A percentile compares a stretch with the other conserved stretches of the same genome.
phyloP scores from a whole-genome alignment of 352 stramenopile species.

The Phytophthora tubulina region DNA sequence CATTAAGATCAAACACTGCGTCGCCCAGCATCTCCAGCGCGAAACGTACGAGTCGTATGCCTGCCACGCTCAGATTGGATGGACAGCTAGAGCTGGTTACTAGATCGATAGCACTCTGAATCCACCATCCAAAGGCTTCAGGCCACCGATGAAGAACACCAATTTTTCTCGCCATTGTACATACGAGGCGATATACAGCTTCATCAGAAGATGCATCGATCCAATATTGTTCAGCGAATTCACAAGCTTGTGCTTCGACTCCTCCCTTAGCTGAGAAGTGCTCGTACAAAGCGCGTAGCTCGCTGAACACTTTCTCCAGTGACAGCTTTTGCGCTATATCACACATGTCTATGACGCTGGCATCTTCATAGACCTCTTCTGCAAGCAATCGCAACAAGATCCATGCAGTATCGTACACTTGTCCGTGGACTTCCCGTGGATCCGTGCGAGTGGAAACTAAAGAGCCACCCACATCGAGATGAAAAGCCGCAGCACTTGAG shows the following conservation, averaged over 20 bases:
- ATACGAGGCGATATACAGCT: slow-evolving; percentile 38
- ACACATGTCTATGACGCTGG: not conserved
- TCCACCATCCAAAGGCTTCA: slow-evolving; percentile 38
- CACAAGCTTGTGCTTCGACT: slow-evolving; percentile 3
- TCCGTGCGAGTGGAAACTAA: not conserved
- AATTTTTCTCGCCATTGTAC: slow-evolving; percentile 26
- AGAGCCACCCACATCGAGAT: not conserved
- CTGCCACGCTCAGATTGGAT: slow-evolving; percentile 26
- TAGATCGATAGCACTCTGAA: slow-evolving; percentile 35
- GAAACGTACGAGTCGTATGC: slow-evolving; percentile 31
- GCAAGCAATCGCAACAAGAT: slow-evolving; percentile 38
- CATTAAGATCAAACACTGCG: slow-evolving; percentile 36
- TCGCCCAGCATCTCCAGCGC: slow-evolving; percentile 38
- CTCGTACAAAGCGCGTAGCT: slow-evolving; percentile 33
- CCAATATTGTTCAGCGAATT: not conserved
- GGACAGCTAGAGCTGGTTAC: slow-evolving; percentile 7
- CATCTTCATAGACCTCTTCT: slow-evolving; percentile 31
- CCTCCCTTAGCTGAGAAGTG: slow-evolving; percentile 27
- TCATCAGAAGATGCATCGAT: slow-evolving; percentile 8
- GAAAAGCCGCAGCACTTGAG: not conserved
- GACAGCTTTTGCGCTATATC: slow-evolving; percentile 15
- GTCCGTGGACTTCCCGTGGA: slow-evolving; percentile 13
- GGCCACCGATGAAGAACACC: slow-evolving; percentile 20
- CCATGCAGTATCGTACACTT: slow-evolving; percentile 39
- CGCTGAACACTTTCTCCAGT: slow-evolving; percentile 19